Base-by-base conservation (phyloP, 1,284 basidiomycete genomes). In the Inonotus hispidus region DNA sequence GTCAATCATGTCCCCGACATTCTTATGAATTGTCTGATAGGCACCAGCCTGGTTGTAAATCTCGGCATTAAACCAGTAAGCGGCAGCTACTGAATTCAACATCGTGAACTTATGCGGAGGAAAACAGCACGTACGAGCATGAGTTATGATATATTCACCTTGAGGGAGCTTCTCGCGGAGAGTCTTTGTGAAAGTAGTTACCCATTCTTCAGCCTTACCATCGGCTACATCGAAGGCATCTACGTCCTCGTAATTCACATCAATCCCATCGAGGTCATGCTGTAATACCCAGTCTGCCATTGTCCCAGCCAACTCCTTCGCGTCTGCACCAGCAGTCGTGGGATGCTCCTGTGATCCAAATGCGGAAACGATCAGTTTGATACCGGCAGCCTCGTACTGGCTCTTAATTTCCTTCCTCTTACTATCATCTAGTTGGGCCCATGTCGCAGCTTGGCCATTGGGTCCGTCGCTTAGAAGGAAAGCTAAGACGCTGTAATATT, bases 161-260 rank as follows among this genome's bases (percentile, higher is more conserved):
- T 41, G 62, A 52, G 70, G 70, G 10, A 71, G 67, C 37, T 66
- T 53, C 35, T 38, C 58, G 21, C 70, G 65, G 16, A 70, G 67
- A n/a, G 65, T 56, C 58, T 66, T 62, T 5, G 68, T 70, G 62
- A 70, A 70, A 13, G 65, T 62, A 29, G 59, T 63, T 13, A 70
- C 57, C 68, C 68, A 70, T 11, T 61, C 59, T 66, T 67, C 60
- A 47, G 67, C 56, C 43, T 53, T 54, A 61, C 66, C 58, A 66
- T 65, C 63, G 50, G 65, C 63, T 43, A 56, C 62, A 64, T 71
- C 64, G 68, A 71, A 53, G 37, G 66, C 68, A 41, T 61, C 64
- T 27, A 68, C 62, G 58, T 70, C 71, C 43, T 64, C 63, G 55
- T 64, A 64, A 43, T 64, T 59, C 27, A 64, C 56, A 37, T 64